Base-by-base conservation (phyloP, 129 eudicot species). In the Dittrichia graveolens region DNA sequence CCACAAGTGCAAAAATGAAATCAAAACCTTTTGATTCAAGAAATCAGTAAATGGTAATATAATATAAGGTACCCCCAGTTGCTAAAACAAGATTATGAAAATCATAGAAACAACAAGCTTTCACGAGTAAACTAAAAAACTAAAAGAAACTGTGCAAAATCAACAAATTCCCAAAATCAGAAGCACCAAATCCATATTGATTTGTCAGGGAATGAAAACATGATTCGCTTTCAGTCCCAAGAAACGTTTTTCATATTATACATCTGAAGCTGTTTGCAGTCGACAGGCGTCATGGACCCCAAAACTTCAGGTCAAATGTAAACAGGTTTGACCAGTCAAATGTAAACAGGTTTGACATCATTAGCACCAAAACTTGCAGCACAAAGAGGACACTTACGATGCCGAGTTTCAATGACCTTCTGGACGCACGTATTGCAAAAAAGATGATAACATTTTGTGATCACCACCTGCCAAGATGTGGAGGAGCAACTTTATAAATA, bases 371-470 rank as follows among this genome's bases (percentile, higher is more conserved):
- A 95, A 75, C 87, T 86, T 14, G 99, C 85, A 43, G 91, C 75
- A 83, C 99, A 95, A 19, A 78, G 79, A n/a, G 99, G 99, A 73
- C 99, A 95, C 71, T 88, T 95, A 48, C 99, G 94, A 59, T 88
- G 96, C 44, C 99, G 89, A 11, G 87, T 67, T 61, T 86, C 99
- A 46, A 88, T 71, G 5, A 95, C 62, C 77, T 74, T 81, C 77
- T 90, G 97, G 49, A 95, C 84, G 46, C 99, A 95, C 8, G 77
- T 65, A 69, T 82, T 83, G 81, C 99, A 95, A 69, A 91, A 86
- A 24, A 95, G 90, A 83, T 95, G 99, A 84, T 83, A 95, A 76
- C 99, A 95, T 87, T 91, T 95, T 55, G 96, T 86, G 63, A 95
- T 88, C 47, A 95, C 97, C 69, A 95, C 99, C 99, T 95, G 97